Conservation (phyloP, 129 eudicot species). For the Helianthus tuberosus region DNA sequence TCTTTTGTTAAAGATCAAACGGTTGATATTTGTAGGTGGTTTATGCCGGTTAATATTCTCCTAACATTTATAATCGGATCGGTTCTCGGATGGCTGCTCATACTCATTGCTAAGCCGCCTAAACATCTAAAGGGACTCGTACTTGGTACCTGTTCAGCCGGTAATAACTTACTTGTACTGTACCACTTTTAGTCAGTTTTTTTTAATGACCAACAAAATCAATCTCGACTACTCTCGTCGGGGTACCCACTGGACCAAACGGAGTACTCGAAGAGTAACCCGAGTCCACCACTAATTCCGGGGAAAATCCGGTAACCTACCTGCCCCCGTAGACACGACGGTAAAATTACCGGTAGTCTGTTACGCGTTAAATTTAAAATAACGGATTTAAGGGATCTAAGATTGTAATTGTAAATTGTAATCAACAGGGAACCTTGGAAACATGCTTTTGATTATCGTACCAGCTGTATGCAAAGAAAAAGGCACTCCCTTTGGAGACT, state of each 20-base stretch:
- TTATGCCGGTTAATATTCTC: slow-evolving; percentile 87
- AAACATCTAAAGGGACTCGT: slow-evolving; percentile 74
- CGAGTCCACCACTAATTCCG: no score
- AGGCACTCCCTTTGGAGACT: slow-evolving; percentile 79
- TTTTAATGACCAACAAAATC: no score
- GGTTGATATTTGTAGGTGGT: slow-evolving; percentile 62
- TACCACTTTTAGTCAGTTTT: background rate
- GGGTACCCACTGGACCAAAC: no score
- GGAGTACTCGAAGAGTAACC: no score
- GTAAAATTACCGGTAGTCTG: no score
- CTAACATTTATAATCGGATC: slow-evolving; percentile 77
- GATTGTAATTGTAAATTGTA: background rate
- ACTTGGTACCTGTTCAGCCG: slow-evolving; percentile 80
- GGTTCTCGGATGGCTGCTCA: slow-evolving; percentile 72
- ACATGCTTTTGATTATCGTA: slow-evolving; percentile 70
- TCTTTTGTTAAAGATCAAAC: no score
- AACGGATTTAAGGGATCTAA: background rate
- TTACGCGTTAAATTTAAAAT: background rate
- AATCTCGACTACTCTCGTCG: no score
- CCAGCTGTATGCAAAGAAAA: slow-evolving; percentile 93
- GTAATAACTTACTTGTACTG: slow-evolving; percentile 33
- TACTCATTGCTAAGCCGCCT: slow-evolving; percentile 61
- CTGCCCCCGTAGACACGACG: no score
- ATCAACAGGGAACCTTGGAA: slow-evolving; percentile 77
- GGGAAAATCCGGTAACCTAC: no score